Evolutionary conservation across 2,329 filamentous ascomycete genomes (phyloP).

Genomic region (Epichloe elymi): DNA sequence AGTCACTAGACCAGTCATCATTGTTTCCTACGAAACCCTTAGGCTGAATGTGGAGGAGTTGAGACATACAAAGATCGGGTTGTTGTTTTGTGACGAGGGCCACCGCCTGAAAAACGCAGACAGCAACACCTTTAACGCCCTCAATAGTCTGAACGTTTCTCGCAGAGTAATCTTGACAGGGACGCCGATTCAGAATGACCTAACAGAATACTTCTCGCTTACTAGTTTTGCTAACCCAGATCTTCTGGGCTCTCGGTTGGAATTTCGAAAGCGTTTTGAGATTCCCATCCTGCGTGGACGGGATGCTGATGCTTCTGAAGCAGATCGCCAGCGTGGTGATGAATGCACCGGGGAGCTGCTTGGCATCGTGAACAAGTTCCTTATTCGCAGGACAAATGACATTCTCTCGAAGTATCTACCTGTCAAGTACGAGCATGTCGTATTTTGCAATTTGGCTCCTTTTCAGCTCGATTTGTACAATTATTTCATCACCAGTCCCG

Average conservation of each 20-base stretch:
- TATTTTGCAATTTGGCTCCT: conserved; percentile 88
- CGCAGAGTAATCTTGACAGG: conserved; percentile 89
- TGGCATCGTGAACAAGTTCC: conserved; percentile 87
- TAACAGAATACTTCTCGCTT: conserved; percentile 95
- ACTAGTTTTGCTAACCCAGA: conserved; percentile 95
- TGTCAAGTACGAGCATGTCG: conserved; percentile 97
- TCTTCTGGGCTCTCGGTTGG: conserved; percentile 72
- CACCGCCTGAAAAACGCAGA: conserved; percentile 95
- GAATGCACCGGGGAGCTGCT: conserved; percentile 72
- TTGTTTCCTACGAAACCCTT: conserved; percentile 94
- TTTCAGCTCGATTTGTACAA: conserved; percentile 94
- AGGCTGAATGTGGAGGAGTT: conserved; percentile 84
- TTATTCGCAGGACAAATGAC: conserved; percentile 94
- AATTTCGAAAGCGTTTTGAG: conserved; percentile 91
- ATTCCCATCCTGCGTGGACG: conserved; percentile 83
- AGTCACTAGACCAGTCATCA: conserved; percentile 84
- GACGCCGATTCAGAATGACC: conserved; percentile 93
- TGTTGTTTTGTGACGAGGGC: conserved; percentile 92
- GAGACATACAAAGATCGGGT: conserved; percentile 76
- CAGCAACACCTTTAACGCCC: conserved; percentile 82
- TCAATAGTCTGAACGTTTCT: conserved; percentile 82
- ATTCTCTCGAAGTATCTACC: conserved; percentile 95
- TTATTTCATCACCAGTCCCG: conserved; percentile 89
- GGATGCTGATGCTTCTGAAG: conserved; percentile 78
- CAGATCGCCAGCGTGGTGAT: conserved; percentile 70